Evolutionary conservation across 2,329 filamentous ascomycete species (phyloP).

Genomic region (Nemania serpens): DNA sequence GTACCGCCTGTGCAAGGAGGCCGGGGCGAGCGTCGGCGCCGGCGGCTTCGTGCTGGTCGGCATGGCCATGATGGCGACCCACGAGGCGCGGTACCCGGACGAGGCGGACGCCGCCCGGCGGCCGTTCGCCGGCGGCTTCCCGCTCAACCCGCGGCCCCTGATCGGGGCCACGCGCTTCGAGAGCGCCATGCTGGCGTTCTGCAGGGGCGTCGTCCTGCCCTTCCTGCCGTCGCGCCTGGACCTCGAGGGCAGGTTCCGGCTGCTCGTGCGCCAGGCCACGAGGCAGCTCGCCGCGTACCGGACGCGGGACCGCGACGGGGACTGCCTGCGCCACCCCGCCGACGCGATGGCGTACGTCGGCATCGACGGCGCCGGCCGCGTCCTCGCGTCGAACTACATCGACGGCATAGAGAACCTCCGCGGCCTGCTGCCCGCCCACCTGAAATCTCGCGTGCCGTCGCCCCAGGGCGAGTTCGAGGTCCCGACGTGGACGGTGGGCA

Average conservation of each 20-base stretch:
- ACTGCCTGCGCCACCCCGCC: too few species aligned
- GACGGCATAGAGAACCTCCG: conserved; percentile 25
- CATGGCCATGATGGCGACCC: conserved; percentile 35
- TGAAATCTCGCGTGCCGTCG: conserved; percentile 4
- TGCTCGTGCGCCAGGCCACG: conserved; percentile 26
- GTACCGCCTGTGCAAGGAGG: conserved; percentile 30
- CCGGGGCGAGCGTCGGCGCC: conserved; percentile 33
- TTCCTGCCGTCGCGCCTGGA: conserved; percentile 25
- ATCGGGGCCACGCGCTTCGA: conserved; percentile 18
- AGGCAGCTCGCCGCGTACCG: conserved; percentile 26
- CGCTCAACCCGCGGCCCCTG: conserved; percentile 13
- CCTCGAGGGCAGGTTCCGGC: conserved; percentile 22
- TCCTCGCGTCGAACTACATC: conserved; percentile 30
- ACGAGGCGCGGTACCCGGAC: conserved; percentile 27
- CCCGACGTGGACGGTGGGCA: conserved; percentile 2
- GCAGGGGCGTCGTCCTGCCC: conserved; percentile 22
- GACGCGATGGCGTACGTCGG: conserved; percentile 22
- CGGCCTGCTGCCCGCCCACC: conserved; percentile 8
- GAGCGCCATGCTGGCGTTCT: conserved; percentile 27
- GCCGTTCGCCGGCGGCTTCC: conserved; percentile 18
- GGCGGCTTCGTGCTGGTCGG: conserved; percentile 33
- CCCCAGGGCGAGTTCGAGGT: conserved; percentile 14
- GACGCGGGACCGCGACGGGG: conserved; percentile 11
- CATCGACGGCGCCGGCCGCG: conserved; percentile 18
- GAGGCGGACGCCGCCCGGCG: conserved; percentile 12